Percentiles rank a stretch among this genome's conserved stretches.
Conservation (phyloP, 108 stramenopile species). For the Nitzschia sp. region DNA sequence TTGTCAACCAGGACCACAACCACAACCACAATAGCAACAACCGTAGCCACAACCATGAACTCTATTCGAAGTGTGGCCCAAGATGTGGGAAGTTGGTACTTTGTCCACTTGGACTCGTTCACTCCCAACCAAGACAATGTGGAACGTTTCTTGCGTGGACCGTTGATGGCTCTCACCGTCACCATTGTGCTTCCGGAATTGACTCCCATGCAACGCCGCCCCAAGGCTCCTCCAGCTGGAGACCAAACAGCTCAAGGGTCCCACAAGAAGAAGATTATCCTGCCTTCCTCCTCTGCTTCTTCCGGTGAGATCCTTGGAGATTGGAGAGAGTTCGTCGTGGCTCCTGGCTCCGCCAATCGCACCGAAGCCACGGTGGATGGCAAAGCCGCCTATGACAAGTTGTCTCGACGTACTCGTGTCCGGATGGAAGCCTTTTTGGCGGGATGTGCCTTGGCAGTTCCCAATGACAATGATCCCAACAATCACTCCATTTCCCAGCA, state of each 20-base stretch:
- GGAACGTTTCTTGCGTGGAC: slow-evolving; percentile 45
- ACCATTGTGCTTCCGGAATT: slow-evolving; percentile 36
- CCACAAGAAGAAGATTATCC: too few species aligned
- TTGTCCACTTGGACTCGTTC: slow-evolving; percentile 57
- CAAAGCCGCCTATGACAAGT: slow-evolving; percentile 30
- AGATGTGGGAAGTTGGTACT: slow-evolving; percentile 60
- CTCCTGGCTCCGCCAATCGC: not conserved
- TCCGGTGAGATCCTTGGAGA: not conserved
- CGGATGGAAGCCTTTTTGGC: slow-evolving; percentile 84
- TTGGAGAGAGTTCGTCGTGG: slow-evolving; percentile 36
- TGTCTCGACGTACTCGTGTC: slow-evolving; percentile 57
- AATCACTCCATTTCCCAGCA: slow-evolving; percentile 6
- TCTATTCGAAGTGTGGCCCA: slow-evolving; percentile 48
- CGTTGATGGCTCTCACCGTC: slow-evolving; percentile 66
- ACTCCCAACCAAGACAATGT: slow-evolving; percentile 60
- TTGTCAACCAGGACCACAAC: too few species aligned
- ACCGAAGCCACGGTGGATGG: slow-evolving; percentile 10
- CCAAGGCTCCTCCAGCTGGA: slow-evolving; percentile 12
- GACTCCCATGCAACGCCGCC: not conserved
- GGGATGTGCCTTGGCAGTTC: slow-evolving; percentile 53
- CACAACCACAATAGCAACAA: too few species aligned
- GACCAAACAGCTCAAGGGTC: not conserved
- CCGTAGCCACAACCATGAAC: slow-evolving; percentile 20
- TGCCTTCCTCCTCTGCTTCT: not conserved
- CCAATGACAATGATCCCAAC: slow-evolving; percentile 31